Conservation (phyloP, 2,329 filamentous ascomycete species). For the Neofusicoccum cordaticola region DNA sequence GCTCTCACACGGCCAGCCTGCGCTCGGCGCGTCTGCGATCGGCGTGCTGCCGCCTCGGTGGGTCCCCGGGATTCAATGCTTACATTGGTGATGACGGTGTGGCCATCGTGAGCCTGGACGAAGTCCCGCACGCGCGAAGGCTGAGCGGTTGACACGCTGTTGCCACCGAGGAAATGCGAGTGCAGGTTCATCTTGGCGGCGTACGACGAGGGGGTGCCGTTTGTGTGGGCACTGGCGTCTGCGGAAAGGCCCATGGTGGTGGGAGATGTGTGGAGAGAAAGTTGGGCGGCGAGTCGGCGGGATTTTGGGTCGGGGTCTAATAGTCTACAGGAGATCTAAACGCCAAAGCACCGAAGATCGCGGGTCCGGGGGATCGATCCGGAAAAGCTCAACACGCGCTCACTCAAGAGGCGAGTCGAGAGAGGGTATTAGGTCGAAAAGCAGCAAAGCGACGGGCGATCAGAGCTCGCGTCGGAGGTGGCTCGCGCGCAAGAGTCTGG, state of each 20-base stretch:
- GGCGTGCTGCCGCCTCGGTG: neutral
- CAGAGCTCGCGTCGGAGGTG: neutral
- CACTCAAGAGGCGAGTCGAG: neutral
- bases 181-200: conserved; percentile 79
- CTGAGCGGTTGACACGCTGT: conserved; percentile 76
- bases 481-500: neutral
- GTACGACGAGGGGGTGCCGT: conserved; percentile 62
- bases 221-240: conserved; percentile 31
- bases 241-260: conserved; percentile 14
- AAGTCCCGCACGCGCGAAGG: conserved; percentile 94
- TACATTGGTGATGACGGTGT: conserved; percentile 98
- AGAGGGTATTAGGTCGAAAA: neutral
- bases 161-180: conserved; percentile 95
- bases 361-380: neutral
- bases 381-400: neutral
- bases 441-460: conserved; percentile 1
- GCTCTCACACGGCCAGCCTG: neutral
- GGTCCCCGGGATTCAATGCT: conserved; percentile 38
- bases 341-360: neutral
- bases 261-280: neutral
- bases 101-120: conserved; percentile 81
- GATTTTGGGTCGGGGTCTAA: neutral
- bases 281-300: neutral
- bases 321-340: neutral
- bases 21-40: neutral